These are phyloP conservation scores for Mrakia gelida DNA, from an alignment of 768 basidiomycete genomes.

Conservation along the genomic window DNA sequence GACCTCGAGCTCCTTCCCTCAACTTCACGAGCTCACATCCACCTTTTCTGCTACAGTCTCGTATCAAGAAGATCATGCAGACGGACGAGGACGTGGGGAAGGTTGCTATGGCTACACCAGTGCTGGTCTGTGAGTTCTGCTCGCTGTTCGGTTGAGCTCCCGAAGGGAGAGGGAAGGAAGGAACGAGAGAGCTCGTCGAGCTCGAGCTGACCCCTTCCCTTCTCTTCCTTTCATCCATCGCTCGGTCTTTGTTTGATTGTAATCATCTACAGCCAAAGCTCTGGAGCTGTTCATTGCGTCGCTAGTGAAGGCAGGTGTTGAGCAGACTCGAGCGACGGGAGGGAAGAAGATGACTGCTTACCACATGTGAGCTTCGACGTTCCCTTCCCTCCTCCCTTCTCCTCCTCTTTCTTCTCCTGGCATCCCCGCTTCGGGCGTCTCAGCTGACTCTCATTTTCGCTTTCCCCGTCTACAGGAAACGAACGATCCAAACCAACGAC, in stretches of 20 bases:
- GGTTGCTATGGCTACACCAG: slow-evolving; percentile 90
- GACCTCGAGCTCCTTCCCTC: not conserved
- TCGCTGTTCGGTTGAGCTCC: too few species aligned
- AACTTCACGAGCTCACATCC: not conserved
- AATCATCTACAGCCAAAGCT: not conserved
- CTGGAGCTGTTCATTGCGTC: not conserved
- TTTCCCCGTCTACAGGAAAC: slow-evolving; percentile 60
- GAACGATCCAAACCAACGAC: slow-evolving; percentile 78
- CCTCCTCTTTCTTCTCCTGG: not conserved
- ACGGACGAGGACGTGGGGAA: slow-evolving; percentile 99
- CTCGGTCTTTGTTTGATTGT: not conserved
- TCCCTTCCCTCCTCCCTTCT: not conserved
- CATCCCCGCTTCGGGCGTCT: too few species aligned
- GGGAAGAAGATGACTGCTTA: not conserved
- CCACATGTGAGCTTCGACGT: not conserved
- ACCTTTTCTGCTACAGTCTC: slow-evolving; percentile 57
- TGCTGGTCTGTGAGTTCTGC: slow-evolving; percentile 79
- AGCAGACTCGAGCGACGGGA: too few species aligned
- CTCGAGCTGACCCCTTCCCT: not conserved
- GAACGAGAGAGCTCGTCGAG: not conserved
- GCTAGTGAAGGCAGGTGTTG: not conserved
- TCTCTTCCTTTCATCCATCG: not conserved
- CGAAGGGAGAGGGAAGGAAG: too few species aligned
- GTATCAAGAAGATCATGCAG: slow-evolving; percentile 99
- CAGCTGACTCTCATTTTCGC: not conserved